phyloP scores from a whole-genome alignment of 2,329 filamentous ascomycete species.

The Aspergillus sp. region DNA sequence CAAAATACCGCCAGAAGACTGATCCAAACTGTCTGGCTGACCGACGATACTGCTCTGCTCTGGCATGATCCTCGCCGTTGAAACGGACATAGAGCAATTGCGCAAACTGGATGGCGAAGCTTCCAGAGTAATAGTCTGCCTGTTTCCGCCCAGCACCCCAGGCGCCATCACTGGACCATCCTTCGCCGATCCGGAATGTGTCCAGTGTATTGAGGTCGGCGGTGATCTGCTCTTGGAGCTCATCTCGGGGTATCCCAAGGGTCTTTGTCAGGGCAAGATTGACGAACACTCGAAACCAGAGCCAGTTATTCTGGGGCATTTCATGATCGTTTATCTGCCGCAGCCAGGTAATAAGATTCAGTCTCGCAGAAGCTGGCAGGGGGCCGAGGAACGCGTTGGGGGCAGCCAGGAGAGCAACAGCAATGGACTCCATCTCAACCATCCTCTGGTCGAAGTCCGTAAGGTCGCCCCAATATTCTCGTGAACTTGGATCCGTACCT shows the following conservation, averaged over 20 bases:
- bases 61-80: constrained; percentile 41
- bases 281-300: constrained; percentile 54
- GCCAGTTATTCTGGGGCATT: constrained; percentile 53
- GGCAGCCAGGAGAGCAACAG: constrained; percentile 49
- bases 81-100: constrained; percentile 50
- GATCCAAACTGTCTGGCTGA: constrained; percentile 44
- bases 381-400: constrained; percentile 37
- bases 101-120: constrained; percentile 55
- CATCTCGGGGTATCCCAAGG: constrained; percentile 37
- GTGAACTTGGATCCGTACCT: constrained; percentile 26
- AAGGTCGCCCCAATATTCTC: constrained; percentile 51
- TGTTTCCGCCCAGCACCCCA: constrained; percentile 41
- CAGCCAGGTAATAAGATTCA: constrained; percentile 45
- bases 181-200: constrained; percentile 45
- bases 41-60: constrained; percentile 39
- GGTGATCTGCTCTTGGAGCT: constrained; percentile 40
- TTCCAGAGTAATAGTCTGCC: constrained; percentile 55
- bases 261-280: constrained; percentile 49
- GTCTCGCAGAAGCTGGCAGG: neutral
- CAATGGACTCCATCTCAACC: constrained; percentile 56
- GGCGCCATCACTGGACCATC: constrained; percentile 51
- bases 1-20: constrained; percentile 52
- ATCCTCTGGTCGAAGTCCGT: constrained; percentile 52
- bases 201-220: constrained; percentile 47
- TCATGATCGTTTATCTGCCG: constrained; percentile 44